Percentiles rank a stretch among this genome's conserved stretches.
These are phyloP conservation scores for Sclerotinia minor DNA, from an alignment of 2,329 filamentous ascomycete species.

Conservation along the genomic window DNA sequence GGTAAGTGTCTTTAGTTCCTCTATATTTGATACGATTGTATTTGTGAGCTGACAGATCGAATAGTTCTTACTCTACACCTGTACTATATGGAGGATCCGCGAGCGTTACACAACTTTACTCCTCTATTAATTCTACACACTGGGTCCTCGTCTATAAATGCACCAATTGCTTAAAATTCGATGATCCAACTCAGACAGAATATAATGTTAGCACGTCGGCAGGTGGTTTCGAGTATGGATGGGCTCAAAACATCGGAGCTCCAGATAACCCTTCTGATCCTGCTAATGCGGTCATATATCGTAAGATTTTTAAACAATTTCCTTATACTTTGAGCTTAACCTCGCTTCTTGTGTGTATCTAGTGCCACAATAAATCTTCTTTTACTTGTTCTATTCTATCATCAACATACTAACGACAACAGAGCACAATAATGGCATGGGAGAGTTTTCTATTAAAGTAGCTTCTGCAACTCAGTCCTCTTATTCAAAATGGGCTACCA, in stretches of 20 bases:
- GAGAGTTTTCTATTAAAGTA: slow-evolving; percentile 51
- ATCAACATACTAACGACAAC: slow-evolving; percentile 30
- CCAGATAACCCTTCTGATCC: slow-evolving; percentile 47
- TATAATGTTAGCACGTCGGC: slow-evolving; percentile 47
- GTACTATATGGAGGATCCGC: slow-evolving; percentile 61
- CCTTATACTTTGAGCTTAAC: background rate
- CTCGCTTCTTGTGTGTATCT: background rate
- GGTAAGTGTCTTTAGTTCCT: slow-evolving; percentile 34
- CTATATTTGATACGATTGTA: background rate
- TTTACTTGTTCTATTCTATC: slow-evolving; percentile 41
- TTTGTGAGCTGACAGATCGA: slow-evolving; percentile 12
- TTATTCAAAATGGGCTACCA: slow-evolving; percentile 41
- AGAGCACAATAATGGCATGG: slow-evolving; percentile 56
- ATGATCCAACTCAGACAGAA: slow-evolving; percentile 49
- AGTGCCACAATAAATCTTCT: slow-evolving; percentile 39
- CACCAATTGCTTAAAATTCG: slow-evolving; percentile 56
- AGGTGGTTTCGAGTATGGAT: slow-evolving; percentile 53
- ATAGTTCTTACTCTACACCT: slow-evolving; percentile 58
- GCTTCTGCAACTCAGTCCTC: slow-evolving; percentile 46
- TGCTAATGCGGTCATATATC: slow-evolving; percentile 23
- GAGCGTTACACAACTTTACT: slow-evolving; percentile 60
- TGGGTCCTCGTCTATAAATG: slow-evolving; percentile 68
- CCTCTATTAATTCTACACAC: slow-evolving; percentile 56
- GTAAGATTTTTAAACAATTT: slow-evolving; percentile 11
- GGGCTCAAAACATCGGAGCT: slow-evolving; percentile 51